These are phyloP conservation scores for Violaceomyces palustris DNA, from an alignment of 1,284 basidiomycete genomes.

Conservation along the genomic window DNA sequence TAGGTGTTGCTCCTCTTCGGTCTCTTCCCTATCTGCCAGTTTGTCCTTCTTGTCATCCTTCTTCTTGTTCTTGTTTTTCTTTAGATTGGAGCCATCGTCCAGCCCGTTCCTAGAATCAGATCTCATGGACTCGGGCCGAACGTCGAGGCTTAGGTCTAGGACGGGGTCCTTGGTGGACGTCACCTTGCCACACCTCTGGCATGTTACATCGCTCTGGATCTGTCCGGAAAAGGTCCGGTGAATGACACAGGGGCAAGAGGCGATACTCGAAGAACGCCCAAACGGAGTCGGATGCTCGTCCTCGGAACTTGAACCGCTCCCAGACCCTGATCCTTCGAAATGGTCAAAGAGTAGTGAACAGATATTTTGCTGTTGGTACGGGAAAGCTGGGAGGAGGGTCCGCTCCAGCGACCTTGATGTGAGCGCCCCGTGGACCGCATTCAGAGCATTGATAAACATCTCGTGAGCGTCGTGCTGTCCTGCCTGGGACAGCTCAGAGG, in stretches of 20 bases:
- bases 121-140: conserved; percentile 53
- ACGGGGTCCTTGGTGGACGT: conserved; percentile 82
- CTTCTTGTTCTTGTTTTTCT: conserved; percentile 49
- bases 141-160: conserved; percentile 83
- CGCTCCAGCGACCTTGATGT: conserved; percentile 29
- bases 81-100: conserved; percentile 1
- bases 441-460: conserved; percentile 52
- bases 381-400: conserved; percentile 21
- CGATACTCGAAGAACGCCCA: conserved; percentile 10
- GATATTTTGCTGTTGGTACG: conserved; percentile 22
- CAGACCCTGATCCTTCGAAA: conserved; percentile 13
- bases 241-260: conserved; percentile 76
- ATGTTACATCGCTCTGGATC: conserved; percentile 82
- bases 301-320: conserved; percentile 18
- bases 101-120: neutral
- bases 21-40: conserved; percentile 3
- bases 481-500: conserved; percentile 77
- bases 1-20: conserved; percentile 36
- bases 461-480: conserved; percentile 93
- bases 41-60: conserved; percentile 14
- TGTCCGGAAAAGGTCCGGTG: conserved; percentile 85
- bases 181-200: conserved; percentile 67
- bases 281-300: conserved; percentile 16
- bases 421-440: conserved; percentile 42
- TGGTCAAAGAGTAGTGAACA: conserved; percentile 30